Conservation (phyloP, 805 yeast genomes). For the Lachancea fermentati region DNA sequence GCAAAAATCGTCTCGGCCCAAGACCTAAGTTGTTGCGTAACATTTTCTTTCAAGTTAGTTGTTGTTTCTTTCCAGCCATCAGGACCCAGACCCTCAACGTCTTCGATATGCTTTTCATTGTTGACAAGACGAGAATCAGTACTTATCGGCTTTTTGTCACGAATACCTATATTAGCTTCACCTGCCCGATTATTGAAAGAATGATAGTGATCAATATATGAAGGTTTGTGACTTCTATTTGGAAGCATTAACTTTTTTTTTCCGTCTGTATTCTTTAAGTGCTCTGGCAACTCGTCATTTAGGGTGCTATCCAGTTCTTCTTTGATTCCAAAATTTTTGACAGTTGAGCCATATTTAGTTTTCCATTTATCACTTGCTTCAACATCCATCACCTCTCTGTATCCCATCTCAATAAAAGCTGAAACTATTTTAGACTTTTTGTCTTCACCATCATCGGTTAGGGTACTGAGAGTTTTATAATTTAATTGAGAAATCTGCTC, state of each 20-base stretch:
- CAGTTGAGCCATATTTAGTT: slow-evolving; percentile 39
- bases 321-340: slow-evolving; percentile 12
- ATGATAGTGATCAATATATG: slow-evolving; percentile 23
- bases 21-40: slow-evolving; percentile 48
- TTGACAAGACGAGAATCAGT: slow-evolving; percentile 76
- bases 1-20: slow-evolving; percentile 46
- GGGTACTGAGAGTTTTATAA: slow-evolving; percentile 21
- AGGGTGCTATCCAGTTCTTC: background rate
- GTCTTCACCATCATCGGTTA: slow-evolving; percentile 8
- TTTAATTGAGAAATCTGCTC: slow-evolving; percentile 33
- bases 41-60: slow-evolving; percentile 43
- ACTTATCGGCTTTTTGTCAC: slow-evolving; percentile 77
- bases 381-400: slow-evolving; percentile 55
- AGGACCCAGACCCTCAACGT: slow-evolving; percentile 70
- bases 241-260: slow-evolving; percentile 11
- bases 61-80: slow-evolving; percentile 54
- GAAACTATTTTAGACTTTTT: slow-evolving; percentile 36
- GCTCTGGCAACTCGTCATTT: slow-evolving; percentile 6
- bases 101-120: slow-evolving; percentile 56
- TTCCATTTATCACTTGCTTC: slow-evolving; percentile 39
- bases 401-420: slow-evolving; percentile 69
- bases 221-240: slow-evolving; percentile 2
- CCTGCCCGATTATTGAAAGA: slow-evolving; percentile 90
- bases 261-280: slow-evolving; percentile 23
- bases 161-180: slow-evolving; percentile 73